Evolutionary conservation across 345 rosid species (phyloP), one percentile per base, ranked within the genome.

Genomic region (Salix udensis): DNA sequence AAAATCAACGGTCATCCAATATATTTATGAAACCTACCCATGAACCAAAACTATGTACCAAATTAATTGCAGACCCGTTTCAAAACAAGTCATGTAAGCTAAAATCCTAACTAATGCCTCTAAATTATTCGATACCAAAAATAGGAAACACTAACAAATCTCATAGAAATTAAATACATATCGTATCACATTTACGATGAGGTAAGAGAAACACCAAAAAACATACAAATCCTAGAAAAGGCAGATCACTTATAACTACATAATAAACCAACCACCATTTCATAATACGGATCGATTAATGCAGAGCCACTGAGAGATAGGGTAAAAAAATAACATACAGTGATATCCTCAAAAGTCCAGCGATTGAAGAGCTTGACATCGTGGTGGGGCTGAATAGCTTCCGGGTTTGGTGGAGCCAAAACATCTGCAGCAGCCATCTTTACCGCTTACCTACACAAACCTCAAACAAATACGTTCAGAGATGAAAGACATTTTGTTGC

Each of bases 331-430:
- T 64, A 50, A 21, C 21, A 37, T 31, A 95, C 98, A 89, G 87
- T 58, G 72, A 91, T 86, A 39, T 90, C 94, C 26, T 95, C 97
- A 65, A 88, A 95, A 60, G 87, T 77, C 98, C 98, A 94, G 28
- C 92, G 91, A 62, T 89, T 88, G 88, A 93, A 95, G 77, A 93
- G 94, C 89, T 92, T 95, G 70, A 91, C 91, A 21, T 89, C 92
- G 9, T 23, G 37, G 48, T 50, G 40, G 39, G 75, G 76, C 55
- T 65, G 73, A 12, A 19, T 28, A 18, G 74, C 64, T 2, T 74
- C 77, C 13, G 46, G 10, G 13, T 18, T 40, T 7, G 18, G 26
- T 15, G 58, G 55, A 18, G 39, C 24, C 6, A 34, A 46, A 4
- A 34, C 61, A 16, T 31, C 69, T 2, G 52, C 74, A 9, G 37